Evolutionary conservation across 2,329 filamentous ascomycete species (phyloP).

Genomic region (Grosmannia serpens): DNA sequence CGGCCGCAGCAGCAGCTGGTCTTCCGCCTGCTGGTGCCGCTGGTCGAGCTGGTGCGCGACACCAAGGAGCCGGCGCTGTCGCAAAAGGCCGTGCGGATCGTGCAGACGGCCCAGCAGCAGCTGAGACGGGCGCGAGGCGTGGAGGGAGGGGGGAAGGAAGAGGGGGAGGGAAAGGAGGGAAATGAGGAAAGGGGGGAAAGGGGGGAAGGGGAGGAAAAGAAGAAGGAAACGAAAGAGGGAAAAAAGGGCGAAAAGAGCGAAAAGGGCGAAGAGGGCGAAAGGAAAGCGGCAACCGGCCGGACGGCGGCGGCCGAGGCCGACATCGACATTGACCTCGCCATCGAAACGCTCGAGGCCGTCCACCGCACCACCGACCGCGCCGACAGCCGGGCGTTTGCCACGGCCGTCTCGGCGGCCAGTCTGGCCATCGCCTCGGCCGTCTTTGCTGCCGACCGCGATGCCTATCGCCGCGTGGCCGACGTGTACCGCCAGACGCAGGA

Average conservation of each 20-base stretch:
- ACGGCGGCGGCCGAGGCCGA: conserved; percentile 20
- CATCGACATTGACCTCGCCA: conserved; percentile 25
- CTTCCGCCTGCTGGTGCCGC: conserved; percentile 60
- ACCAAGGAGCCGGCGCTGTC: conserved; percentile 66
- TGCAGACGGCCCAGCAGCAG: conserved; percentile 60
- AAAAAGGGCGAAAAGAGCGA: too few relatives aligned
- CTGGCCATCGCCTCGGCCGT: conserved; percentile 55
- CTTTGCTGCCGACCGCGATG: conserved; percentile 39
- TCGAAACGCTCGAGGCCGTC: conserved; percentile 51
- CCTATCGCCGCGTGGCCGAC: conserved; percentile 43
- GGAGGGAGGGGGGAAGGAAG: background rate
- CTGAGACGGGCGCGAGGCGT: conserved; percentile 41
- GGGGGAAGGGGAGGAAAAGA: too few relatives aligned
- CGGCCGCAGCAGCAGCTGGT: conserved; percentile 31
- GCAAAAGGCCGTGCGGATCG: conserved; percentile 59
- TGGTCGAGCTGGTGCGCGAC: conserved; percentile 65
- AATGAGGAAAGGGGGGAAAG: too few relatives aligned
- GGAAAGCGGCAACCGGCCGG: conserved; percentile 16
- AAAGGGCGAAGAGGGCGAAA: too few relatives aligned
- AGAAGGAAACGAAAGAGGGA: too few relatives aligned
- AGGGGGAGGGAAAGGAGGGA: background rate
- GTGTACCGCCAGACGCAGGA: conserved; percentile 55
- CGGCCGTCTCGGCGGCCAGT: conserved; percentile 62
- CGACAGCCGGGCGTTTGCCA: conserved; percentile 51
- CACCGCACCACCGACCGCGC: conserved; percentile 51